Evolutionary conservation across 352 stramenopile species (phyloP).

Genomic region (Phytophthora pisi): DNA sequence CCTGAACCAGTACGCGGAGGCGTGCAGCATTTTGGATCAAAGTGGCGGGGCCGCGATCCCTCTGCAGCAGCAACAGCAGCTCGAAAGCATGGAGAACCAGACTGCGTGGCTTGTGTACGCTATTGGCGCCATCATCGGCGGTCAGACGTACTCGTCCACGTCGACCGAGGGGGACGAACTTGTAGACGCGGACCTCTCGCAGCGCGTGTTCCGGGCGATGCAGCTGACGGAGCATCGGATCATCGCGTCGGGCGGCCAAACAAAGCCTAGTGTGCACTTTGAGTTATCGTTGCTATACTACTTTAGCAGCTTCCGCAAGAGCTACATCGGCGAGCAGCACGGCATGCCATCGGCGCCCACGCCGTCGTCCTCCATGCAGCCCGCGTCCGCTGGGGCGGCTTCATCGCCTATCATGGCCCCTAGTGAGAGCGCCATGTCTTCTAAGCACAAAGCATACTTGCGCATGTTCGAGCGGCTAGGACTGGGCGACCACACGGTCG

Average conservation of each 20-base stretch:
- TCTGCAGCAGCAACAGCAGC: conserved; percentile 56
- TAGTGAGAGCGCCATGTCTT: conserved; percentile 74
- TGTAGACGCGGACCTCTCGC: conserved; percentile 96
- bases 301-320: conserved; percentile 94
- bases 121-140: conserved; percentile 95
- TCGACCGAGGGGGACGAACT: conserved; percentile 94
- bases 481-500: conserved; percentile 96
- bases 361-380: conserved; percentile 57
- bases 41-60: conserved; percentile 44
- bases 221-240: conserved; percentile 96
- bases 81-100: conserved; percentile 93
- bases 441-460: conserved; percentile 96
- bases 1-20: conserved; percentile 93
- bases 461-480: conserved; percentile 98
- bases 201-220: conserved; percentile 95
- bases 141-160: conserved; percentile 93
- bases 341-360: conserved; percentile 81
- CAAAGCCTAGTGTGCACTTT: conserved; percentile 92
- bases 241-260: conserved; percentile 82
- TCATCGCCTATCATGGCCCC: conserved; percentile 86
- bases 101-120: conserved; percentile 98
- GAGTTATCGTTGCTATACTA: conserved; percentile 97
- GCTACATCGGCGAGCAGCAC: conserved; percentile 92
- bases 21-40: conserved; percentile 77
- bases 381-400: conserved; percentile 19